A percentile compares a stretch with the other conserved stretches of the same genome.
phyloP scores from a whole-genome alignment of 2,329 filamentous ascomycete genomes.

The Colletotrichum cordylinicola region DNA sequence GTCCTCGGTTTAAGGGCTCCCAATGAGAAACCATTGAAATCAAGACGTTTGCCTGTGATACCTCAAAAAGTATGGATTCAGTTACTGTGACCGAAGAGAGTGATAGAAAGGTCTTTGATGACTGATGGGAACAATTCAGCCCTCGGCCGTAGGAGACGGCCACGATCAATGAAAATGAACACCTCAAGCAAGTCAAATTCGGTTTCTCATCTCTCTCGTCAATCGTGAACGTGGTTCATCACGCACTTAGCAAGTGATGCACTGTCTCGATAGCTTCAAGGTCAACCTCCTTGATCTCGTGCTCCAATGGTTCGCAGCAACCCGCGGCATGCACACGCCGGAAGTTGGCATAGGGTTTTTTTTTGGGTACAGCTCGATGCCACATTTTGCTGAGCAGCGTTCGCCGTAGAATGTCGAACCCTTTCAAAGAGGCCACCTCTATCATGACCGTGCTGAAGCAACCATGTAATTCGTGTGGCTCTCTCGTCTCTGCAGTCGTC shows the following conservation, averaged over 20 bases:
- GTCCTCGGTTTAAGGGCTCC: constrained; percentile 36
- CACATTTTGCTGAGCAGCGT: background rate
- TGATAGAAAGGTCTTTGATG: constrained; percentile 15
- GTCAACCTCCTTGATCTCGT: background rate
- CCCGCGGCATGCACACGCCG: background rate
- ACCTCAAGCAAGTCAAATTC: constrained; percentile 11
- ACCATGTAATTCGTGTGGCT: background rate
- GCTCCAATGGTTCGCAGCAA: background rate
- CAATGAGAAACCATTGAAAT: constrained; percentile 42
- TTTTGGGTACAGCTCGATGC: background rate
- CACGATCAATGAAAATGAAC: constrained; percentile 23
- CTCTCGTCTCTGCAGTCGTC: background rate
- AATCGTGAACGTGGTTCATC: background rate
- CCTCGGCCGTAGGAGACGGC: constrained; percentile 18
- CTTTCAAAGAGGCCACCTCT: background rate
- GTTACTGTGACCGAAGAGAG: constrained; percentile 16
- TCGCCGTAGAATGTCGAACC: background rate
- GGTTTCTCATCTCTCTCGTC: background rate
- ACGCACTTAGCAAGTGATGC: background rate
- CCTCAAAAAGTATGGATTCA: constrained; percentile 6
- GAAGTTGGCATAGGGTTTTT: background rate
- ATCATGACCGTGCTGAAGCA: background rate
- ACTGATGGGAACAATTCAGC: constrained; percentile 18
- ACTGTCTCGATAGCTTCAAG: background rate
- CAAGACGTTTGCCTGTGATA: constrained; percentile 21